Base-by-base conservation (phyloP, 345 rosid genomes). In the Eucalyptus curtisii region DNA sequence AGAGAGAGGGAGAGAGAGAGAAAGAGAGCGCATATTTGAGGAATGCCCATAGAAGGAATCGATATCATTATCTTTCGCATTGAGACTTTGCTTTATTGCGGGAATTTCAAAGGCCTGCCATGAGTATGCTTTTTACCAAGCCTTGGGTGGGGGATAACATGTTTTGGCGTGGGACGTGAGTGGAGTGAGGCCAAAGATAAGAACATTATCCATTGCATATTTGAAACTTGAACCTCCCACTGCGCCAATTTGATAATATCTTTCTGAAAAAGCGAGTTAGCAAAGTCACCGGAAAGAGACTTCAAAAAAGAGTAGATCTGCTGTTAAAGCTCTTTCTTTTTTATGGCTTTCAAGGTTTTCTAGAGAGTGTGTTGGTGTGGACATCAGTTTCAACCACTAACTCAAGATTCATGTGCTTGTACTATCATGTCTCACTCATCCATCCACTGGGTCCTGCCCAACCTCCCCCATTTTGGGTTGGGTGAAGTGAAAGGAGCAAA, bases 141-240 rank as follows among this genome's bases (percentile, higher is more conserved):
- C 30, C 30, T 76, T 76, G 45, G 82, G 82, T 76, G 47, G 82
- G 82, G 80, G 44, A 64, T 64, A 64, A 64, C 76, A 14, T 64
- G 37, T 61, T 64, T n/a, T 64, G 31, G 40, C 19, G 76, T 64
- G 80, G 44, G 85, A 30, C 88, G 87, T 88, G 66, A 85, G 86
- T 90, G 91, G 90, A 89, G 90, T 89, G 42, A 87, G 86, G 89
- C 89, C 57, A 90, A 90, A 89, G 90, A 90, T 85, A 87, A 49
- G 84, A 47, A 59, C 40, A 64, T 87, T 84, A 87, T 87, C 85
- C 71, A 90, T 82, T 84, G 59, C 87, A 88, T 80, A 61, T 45
- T 88, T 88, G 91, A 90, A 90, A 88, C 87, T 10, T 40, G 47
- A 20, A 76, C 27, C 82, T n/a, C 82, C 47, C 82, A 76, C 82